A percentile compares a stretch with the other conserved stretches of the same genome.
These are phyloP conservation scores for Trichoderma sp. DNA, from an alignment of 2,329 filamentous ascomycete species.

Conservation along the genomic window DNA sequence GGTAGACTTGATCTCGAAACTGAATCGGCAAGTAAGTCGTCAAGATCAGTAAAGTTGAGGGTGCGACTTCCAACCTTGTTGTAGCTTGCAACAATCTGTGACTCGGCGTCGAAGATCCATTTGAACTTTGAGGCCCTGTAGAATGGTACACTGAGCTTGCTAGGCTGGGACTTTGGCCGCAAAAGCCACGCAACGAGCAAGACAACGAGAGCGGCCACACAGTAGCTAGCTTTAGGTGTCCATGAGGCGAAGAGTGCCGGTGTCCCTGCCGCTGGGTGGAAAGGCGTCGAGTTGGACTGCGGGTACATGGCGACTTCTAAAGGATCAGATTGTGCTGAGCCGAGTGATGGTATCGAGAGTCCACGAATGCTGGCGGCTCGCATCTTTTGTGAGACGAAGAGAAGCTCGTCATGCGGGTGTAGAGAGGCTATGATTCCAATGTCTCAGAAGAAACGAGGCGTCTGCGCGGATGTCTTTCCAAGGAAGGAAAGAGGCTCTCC, in stretches of 20 bases:
- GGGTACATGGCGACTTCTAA: conserved; percentile 10
- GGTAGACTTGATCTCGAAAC: conserved; percentile 54
- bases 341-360: neutral
- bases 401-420: neutral
- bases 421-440: neutral
- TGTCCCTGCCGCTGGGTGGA: neutral
- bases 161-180: conserved; percentile 13
- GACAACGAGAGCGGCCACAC: neutral
- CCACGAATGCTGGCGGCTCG: neutral
- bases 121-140: conserved; percentile 53
- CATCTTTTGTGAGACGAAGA: neutral
- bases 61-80: conserved; percentile 43
- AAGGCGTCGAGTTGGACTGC: conserved; percentile 10
- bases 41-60: neutral
- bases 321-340: too few species aligned
- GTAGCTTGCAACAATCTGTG: conserved; percentile 53
- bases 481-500: conserved; percentile 2
- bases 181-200: conserved; percentile 19
- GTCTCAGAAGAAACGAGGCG: neutral
- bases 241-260: conserved; percentile 5
- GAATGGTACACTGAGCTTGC: conserved; percentile 46
- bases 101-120: conserved; percentile 56
- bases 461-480: neutral
- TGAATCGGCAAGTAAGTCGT: conserved; percentile 35
- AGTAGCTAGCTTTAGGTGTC: conserved; percentile 9